These are phyloP conservation scores for Uncinocarpus reesii DNA, from an alignment of 2,329 filamentous ascomycete genomes.

Conservation along the genomic window DNA sequence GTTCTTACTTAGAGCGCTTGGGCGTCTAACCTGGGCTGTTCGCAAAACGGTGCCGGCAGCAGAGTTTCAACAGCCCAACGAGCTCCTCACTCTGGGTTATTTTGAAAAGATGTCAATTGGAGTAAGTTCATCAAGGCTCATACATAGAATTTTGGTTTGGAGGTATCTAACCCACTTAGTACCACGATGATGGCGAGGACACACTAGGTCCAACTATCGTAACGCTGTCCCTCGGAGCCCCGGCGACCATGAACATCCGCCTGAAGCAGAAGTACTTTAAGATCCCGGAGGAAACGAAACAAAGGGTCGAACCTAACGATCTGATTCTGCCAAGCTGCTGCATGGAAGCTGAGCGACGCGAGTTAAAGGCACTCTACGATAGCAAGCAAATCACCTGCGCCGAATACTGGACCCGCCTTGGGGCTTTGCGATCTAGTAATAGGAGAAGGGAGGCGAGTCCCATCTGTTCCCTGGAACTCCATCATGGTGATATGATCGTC, in stretches of 20 bases:
- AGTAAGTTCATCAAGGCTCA: conserved; percentile 26
- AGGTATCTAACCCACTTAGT: conserved; percentile 26
- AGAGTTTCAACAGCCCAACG: conserved; percentile 41
- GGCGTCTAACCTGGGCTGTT: conserved; percentile 46
- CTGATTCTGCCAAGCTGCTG: conserved; percentile 27
- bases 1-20: conserved; percentile 38
- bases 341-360: conserved; percentile 19
- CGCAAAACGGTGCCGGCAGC: conserved; percentile 28
- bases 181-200: conserved; percentile 50
- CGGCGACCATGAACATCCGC: conserved; percentile 44
- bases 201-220: conserved; percentile 48
- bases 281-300: conserved; percentile 6
- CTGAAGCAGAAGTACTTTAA: conserved; percentile 44
- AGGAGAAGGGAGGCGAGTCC: conserved; percentile 22
- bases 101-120: conserved; percentile 46
- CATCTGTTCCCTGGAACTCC: conserved; percentile 38
- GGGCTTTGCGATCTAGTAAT: conserved; percentile 22
- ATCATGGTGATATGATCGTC: conserved; percentile 48
- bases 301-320: conserved; percentile 18
- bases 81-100: conserved; percentile 47
- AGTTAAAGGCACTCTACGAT: conserved; percentile 20
- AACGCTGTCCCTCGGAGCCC: conserved; percentile 44
- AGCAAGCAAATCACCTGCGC: conserved; percentile 17
- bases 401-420: conserved; percentile 21
- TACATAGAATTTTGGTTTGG: not conserved